These are phyloP conservation scores for Populus tomentosa DNA, from an alignment of 441 rosid species.

Conservation along the genomic window DNA sequence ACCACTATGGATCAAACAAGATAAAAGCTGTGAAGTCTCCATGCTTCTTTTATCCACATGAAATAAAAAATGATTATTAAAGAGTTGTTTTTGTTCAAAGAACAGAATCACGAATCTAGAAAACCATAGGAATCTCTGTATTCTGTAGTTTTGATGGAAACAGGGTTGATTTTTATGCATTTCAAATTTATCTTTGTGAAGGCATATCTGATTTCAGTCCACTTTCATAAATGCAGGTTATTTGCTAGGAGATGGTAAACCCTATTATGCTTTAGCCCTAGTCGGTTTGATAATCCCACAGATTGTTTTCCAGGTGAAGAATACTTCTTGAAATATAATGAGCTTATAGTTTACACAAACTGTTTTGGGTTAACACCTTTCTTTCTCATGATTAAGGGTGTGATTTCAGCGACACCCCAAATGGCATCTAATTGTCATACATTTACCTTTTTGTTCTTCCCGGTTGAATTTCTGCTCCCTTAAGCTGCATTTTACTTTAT, in stretches of 20 bases:
- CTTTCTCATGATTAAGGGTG: not conserved
- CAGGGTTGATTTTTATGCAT: not conserved
- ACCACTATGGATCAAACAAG: not conserved
- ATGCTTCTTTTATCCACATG: not conserved
- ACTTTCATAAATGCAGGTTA: slow-evolving; percentile 51
- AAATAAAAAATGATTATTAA: not conserved
- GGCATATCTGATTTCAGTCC: not conserved
- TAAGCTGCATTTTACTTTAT: not conserved
- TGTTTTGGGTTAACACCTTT: not conserved
- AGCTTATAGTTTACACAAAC: not conserved
- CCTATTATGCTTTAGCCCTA: slow-evolving; percentile 79
- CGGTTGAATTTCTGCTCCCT: not conserved
- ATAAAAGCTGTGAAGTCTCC: not conserved
- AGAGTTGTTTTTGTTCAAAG: not conserved
- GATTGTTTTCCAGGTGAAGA: slow-evolving; percentile 77
- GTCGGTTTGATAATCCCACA: slow-evolving; percentile 80
- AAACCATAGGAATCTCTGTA: not conserved
- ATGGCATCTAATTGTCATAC: not conserved
- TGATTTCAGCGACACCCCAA: not conserved
- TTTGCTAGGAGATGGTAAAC: slow-evolving; percentile 89
- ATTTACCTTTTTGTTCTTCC: too few relatives aligned
- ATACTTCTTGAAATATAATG: not conserved
- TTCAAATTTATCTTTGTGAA: not conserved
- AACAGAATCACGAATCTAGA: not conserved
- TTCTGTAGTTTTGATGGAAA: not conserved